phyloP scores from a whole-genome alignment of 208 protist species.

The Crithidia brevicula region DNA sequence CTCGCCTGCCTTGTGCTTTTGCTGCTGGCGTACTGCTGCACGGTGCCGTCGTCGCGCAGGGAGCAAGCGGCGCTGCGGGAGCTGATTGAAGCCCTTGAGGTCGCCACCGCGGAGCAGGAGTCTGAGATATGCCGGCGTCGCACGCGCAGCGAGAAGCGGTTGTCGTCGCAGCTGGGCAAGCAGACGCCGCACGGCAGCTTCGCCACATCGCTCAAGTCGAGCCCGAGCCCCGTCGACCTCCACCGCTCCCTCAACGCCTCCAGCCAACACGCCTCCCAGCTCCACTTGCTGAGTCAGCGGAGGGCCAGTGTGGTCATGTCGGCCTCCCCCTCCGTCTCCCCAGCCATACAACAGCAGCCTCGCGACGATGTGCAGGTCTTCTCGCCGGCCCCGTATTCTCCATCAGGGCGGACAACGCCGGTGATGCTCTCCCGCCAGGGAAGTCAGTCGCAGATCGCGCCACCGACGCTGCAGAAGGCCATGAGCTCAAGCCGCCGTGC shows the following conservation, averaged over 20 bases:
- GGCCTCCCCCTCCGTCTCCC: neutral
- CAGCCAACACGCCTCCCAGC: neutral
- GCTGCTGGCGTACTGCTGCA: constrained; percentile 24
- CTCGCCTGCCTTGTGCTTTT: constrained; percentile 18
- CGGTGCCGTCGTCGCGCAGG: neutral
- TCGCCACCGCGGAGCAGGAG: constrained; percentile 10
- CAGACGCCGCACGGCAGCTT: constrained; percentile 7
- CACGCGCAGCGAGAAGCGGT: neutral
- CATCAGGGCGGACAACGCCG: neutral
- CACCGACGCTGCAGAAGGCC: neutral
- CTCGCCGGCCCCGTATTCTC: neutral
- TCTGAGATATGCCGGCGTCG: constrained; percentile 8
- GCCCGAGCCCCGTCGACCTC: constrained; percentile 5
- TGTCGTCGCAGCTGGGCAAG: neutral
- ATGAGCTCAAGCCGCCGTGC: neutral
- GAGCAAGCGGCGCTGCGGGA: constrained; percentile 9
- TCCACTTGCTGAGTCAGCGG: neutral
- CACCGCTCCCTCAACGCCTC: neutral
- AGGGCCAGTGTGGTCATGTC: neutral
- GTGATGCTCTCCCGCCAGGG: neutral
- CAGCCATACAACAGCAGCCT: neutral
- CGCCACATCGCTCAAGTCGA: neutral
- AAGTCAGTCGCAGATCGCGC: constrained; percentile 9
- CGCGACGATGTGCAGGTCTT: neutral
- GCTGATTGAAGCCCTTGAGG: constrained; percentile 11